Conservation (phyloP, 108 stramenopile genomes). For the Stephanodiscus triporus region DNA sequence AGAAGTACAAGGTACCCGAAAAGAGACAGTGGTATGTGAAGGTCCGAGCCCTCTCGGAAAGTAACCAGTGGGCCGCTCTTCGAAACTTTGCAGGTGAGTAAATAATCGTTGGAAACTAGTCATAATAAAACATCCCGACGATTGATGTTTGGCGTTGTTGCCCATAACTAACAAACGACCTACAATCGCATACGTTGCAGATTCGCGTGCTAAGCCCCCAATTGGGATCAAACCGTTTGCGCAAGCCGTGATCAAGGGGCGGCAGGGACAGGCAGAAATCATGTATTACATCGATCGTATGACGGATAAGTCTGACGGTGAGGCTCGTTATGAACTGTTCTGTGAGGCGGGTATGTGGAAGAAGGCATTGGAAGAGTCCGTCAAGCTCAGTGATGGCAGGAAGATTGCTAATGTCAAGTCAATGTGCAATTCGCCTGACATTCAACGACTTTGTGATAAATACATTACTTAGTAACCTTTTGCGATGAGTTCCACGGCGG, state of each 20-base stretch:
- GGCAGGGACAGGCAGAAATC: conserved; percentile 58
- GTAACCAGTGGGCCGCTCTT: conserved; percentile 77
- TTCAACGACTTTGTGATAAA: conserved; percentile 71
- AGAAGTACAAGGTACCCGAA: conserved; percentile 88
- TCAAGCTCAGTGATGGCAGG: conserved; percentile 64
- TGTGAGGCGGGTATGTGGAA: conserved; percentile 78
- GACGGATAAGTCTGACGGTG: conserved; percentile 50
- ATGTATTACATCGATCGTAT: conserved; percentile 75
- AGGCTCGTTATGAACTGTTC: conserved; percentile 76
- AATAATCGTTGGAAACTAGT: neutral
- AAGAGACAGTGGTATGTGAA: conserved; percentile 83
- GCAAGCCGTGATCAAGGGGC: conserved; percentile 69
- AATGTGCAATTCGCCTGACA: conserved; percentile 66
- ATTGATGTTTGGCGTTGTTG: neutral
- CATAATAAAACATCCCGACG: neutral
- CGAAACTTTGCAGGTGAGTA: conserved; percentile 34
- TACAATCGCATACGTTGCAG: conserved; percentile 27
- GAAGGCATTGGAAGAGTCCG: conserved; percentile 75
- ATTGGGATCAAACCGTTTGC: conserved; percentile 89
- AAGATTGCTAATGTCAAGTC: conserved; percentile 70
- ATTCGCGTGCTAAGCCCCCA: conserved; percentile 77
- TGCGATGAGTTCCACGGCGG: too few species aligned
- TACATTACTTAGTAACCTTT: conserved; percentile 23
- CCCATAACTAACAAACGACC: neutral
- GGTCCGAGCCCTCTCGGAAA: conserved; percentile 77